These are phyloP conservation scores for Ophiocordyceps sinensis DNA, from an alignment of 2,329 filamentous ascomycete genomes.

Conservation along the genomic window DNA sequence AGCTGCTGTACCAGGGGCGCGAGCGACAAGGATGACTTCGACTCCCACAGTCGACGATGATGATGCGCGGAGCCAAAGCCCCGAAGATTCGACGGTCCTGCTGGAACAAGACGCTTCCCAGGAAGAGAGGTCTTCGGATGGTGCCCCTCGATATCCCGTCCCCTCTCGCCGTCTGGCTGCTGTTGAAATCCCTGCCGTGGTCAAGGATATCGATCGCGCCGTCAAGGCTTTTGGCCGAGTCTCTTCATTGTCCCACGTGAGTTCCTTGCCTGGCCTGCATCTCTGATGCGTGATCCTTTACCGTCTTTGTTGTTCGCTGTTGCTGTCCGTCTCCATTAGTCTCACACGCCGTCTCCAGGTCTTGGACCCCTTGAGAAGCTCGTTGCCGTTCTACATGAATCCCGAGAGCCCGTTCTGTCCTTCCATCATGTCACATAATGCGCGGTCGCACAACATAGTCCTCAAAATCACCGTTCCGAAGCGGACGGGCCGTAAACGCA, in stretches of 20 bases:
- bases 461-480: constrained; percentile 79
- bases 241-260: constrained; percentile 22
- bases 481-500: constrained; percentile 73
- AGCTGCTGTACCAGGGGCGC: no score
- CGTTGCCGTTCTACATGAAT: constrained; percentile 58
- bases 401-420: constrained; percentile 68
- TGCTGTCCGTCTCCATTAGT: not conserved
- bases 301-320: no score
- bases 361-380: constrained; percentile 32
- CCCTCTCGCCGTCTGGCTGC: constrained; percentile 20
- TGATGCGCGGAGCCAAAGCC: not conserved
- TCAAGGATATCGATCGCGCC: constrained; percentile 27
- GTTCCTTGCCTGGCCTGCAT: constrained; percentile 3
- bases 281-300: not conserved
- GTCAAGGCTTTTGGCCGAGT: constrained; percentile 26
- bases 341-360: constrained; percentile 17
- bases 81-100: not conserved
- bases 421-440: constrained; percentile 63
- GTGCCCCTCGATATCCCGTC: constrained; percentile 20
- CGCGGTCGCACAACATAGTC: constrained; percentile 67
- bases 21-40: no score
- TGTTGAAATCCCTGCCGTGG: constrained; percentile 28
- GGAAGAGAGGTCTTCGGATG: constrained; percentile 4
- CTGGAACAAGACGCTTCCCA: not conserved
- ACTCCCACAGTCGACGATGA: no score